Evolutionary conservation across 192 early-diverging fungal species (phyloP).

Genomic region (Lobosporangium transversale): DNA sequence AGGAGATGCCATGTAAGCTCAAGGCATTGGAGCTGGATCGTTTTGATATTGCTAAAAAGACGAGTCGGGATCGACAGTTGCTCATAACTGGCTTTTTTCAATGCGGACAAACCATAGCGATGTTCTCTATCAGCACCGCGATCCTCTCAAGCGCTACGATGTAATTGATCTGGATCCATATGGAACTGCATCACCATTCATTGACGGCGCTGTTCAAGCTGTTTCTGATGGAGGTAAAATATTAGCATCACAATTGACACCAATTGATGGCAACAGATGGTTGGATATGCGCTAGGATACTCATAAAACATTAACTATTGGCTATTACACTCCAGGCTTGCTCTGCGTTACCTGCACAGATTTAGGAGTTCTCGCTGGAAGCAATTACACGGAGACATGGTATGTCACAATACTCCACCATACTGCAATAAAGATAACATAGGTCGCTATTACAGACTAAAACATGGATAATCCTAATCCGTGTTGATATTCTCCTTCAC

Average conservation of each 20-base stretch:
- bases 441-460: background rate
- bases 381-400: constrained; percentile 86
- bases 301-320: no score
- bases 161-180: constrained; percentile 98
- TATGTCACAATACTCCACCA: no score
- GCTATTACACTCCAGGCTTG: constrained; percentile 72
- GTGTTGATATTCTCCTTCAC: no score
- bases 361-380: constrained; percentile 92
- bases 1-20: constrained; percentile 84
- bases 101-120: constrained; percentile 40
- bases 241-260: no score
- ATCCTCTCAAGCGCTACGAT: constrained; percentile 68
- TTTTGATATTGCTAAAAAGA: no score
- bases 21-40: no score
- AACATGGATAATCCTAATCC: constrained; percentile 2
- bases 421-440: background rate
- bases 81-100: no score
- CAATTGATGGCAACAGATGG: background rate
- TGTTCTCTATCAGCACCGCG: constrained; percentile 76
- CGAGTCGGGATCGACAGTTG: no score
- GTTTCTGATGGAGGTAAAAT: constrained; percentile 82
- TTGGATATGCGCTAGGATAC: no score
- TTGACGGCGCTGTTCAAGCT: constrained; percentile 94
- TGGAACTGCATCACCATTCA: constrained; percentile 93
- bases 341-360: constrained; percentile 99